Percentiles rank a stretch among this genome's conserved stretches.
Conservation (phyloP, 441 rosid genomes). For the Geranium incanum region DNA sequence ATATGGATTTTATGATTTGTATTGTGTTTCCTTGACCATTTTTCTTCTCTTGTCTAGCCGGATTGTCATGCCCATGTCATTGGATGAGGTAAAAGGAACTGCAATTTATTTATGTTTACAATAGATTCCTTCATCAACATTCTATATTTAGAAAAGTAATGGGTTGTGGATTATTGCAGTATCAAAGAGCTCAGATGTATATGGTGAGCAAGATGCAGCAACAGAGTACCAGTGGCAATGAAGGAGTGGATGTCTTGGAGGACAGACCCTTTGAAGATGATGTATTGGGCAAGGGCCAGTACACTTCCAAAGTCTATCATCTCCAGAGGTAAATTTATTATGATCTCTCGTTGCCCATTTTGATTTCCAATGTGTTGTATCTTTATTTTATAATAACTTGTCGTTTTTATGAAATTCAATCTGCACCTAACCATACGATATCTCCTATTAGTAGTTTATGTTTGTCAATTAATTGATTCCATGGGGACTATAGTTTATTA, state of each 20-base stretch:
- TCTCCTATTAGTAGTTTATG: not conserved
- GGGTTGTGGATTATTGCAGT: conserved; percentile 33
- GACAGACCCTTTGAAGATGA: conserved; percentile 36
- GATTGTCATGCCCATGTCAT: conserved; percentile 53
- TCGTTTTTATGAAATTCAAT: not conserved
- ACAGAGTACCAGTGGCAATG: conserved; percentile 37
- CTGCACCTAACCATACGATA: not conserved
- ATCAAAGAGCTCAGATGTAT: conserved; percentile 53
- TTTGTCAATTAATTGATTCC: not conserved
- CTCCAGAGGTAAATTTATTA: conserved; percentile 44
- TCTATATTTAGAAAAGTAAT: not conserved
- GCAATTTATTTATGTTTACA: too few relatives aligned
- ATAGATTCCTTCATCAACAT: not conserved
- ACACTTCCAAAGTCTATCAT: conserved; percentile 52
- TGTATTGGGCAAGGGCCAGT: conserved; percentile 44
- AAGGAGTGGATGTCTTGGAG: conserved; percentile 57
- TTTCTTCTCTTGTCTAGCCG: conserved; percentile 37
- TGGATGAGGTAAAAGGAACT: conserved; percentile 48
- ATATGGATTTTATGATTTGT: not conserved
- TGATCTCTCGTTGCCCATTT: not conserved
- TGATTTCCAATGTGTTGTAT: not conserved
- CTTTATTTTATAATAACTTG: not conserved
- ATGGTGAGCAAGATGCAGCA: conserved; percentile 69
- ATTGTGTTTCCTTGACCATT: conserved; percentile 26
- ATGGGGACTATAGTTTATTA: not conserved